Percentiles rank a stretch among this genome's conserved stretches.
phyloP scores from a whole-genome alignment of 2,329 filamentous ascomycete genomes.

The Neonectria neomacrospora region DNA sequence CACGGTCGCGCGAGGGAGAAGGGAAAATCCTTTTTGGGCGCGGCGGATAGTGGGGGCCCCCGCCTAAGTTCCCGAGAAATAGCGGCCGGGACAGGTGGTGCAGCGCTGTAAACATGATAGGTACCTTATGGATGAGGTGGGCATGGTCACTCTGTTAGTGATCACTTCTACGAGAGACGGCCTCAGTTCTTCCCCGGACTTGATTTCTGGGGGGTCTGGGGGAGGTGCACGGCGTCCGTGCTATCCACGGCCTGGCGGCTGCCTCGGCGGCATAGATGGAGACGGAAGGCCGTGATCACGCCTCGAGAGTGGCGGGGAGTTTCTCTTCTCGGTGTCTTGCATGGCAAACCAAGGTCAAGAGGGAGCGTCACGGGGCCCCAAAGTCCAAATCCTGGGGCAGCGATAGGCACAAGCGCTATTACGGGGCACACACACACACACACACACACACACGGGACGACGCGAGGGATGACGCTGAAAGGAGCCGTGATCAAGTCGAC shows the following conservation, averaged over 20 bases:
- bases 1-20: constrained; percentile 2
- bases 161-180: neutral
- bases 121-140: no score
- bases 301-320: constrained; percentile 15
- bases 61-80: neutral
- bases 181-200: neutral
- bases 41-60: neutral
- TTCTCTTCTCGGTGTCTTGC: neutral
- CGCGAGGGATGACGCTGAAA: neutral
- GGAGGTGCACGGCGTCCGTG: neutral
- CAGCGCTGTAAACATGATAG: neutral
- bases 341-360: constrained; percentile 2
- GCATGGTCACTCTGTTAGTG: neutral
- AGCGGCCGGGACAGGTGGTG: neutral
- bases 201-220: neutral
- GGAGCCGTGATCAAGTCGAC: neutral
- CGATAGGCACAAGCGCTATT: neutral
- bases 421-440: neutral
- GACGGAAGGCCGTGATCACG: neutral
- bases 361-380: constrained; percentile 17
- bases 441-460: neutral
- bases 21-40: neutral
- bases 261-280: neutral
- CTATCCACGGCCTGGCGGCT: neutral
- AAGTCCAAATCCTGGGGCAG: neutral